Evolutionary conservation across 768 basidiomycete genomes (phyloP).

Genomic region (Polyporus arcularius): DNA sequence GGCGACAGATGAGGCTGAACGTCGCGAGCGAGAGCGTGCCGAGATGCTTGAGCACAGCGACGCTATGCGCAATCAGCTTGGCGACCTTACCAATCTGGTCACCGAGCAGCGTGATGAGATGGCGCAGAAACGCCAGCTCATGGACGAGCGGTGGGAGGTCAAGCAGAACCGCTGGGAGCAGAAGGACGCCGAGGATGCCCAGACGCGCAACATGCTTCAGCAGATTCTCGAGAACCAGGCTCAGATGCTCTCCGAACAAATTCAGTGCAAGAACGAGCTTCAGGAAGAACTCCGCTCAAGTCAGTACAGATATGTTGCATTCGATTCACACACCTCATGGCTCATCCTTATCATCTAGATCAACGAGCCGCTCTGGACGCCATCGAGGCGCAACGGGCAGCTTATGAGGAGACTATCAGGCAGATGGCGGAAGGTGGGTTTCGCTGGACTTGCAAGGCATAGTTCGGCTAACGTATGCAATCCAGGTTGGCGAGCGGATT

Average conservation of each 20-base stretch:
- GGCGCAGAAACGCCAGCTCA: slow-evolving; percentile 57
- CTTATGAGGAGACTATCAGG: slow-evolving; percentile 20
- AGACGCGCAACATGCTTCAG: slow-evolving; percentile 62
- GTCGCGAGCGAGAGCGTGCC: slow-evolving; percentile 57
- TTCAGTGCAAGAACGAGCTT: slow-evolving; percentile 53
- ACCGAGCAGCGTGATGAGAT: slow-evolving; percentile 65
- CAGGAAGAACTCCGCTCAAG: slow-evolving; percentile 44
- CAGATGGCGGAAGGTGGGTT: slow-evolving; percentile 24
- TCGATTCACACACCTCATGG: background rate
- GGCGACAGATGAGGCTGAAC: slow-evolving; percentile 59
- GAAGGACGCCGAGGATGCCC: slow-evolving; percentile 58
- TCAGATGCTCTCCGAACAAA: slow-evolving; percentile 60
- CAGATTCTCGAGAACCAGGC: slow-evolving; percentile 59
- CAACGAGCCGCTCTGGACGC: slow-evolving; percentile 18
- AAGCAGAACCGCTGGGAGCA: slow-evolving; percentile 59
- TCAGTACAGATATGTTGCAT: background rate
- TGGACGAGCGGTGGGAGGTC: slow-evolving; percentile 64
- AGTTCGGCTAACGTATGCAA: background rate
- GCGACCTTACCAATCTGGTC: slow-evolving; percentile 72
- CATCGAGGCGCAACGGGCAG: slow-evolving; percentile 13
- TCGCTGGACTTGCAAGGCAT: background rate
- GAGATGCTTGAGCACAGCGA: slow-evolving; percentile 65
- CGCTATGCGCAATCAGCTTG: slow-evolving; percentile 57
- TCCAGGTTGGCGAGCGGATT: slow-evolving; percentile 57
- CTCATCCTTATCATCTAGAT: slow-evolving; percentile 12